Conservation (phyloP, 306 rosid genomes). For the Myrica gale region DNA sequence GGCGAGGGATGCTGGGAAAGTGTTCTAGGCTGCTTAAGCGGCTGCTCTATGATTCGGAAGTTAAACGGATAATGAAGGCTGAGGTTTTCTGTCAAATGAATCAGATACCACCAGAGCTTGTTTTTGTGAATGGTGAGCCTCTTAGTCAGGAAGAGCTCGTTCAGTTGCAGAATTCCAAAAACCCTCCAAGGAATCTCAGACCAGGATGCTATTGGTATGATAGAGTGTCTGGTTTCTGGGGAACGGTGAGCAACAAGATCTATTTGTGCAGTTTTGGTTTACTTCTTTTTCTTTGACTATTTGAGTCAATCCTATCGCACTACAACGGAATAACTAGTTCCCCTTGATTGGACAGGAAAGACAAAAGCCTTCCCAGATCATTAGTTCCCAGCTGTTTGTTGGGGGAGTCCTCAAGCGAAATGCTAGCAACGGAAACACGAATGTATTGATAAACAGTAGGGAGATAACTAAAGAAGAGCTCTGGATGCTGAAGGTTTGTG, state of each 20-base stretch:
- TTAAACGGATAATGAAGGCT: slow-evolving; percentile 37
- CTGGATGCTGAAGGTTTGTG: slow-evolving; percentile 53
- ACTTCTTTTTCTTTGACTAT: background rate
- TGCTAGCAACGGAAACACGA: slow-evolving; percentile 73
- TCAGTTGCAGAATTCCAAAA: slow-evolving; percentile 37
- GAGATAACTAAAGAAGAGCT: slow-evolving; percentile 60
- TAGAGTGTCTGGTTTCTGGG: slow-evolving; percentile 77
- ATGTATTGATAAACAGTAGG: slow-evolving; percentile 51
- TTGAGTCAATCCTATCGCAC: slow-evolving; percentile 19
- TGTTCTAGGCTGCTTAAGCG: slow-evolving; percentile 55
- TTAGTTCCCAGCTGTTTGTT: slow-evolving; percentile 49
- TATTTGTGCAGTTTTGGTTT: background rate
- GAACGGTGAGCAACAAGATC: slow-evolving; percentile 54
- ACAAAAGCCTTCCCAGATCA: slow-evolving; percentile 57
- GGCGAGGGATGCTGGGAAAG: slow-evolving; percentile 50
- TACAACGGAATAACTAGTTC: slow-evolving; percentile 15
- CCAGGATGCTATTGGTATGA: slow-evolving; percentile 85
- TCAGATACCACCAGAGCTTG: slow-evolving; percentile 48
- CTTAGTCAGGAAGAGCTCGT: slow-evolving; percentile 49
- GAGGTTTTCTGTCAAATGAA: slow-evolving; percentile 54
- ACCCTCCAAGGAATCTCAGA: slow-evolving; percentile 65
- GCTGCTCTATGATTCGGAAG: slow-evolving; percentile 42
- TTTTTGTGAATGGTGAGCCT: slow-evolving; percentile 50
- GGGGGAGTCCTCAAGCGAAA: slow-evolving; percentile 44
- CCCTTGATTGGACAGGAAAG: slow-evolving; percentile 55